phyloP scores from a whole-genome alignment of 2,329 filamentous ascomycete genomes.

The Arthrinium phaeospermum region DNA sequence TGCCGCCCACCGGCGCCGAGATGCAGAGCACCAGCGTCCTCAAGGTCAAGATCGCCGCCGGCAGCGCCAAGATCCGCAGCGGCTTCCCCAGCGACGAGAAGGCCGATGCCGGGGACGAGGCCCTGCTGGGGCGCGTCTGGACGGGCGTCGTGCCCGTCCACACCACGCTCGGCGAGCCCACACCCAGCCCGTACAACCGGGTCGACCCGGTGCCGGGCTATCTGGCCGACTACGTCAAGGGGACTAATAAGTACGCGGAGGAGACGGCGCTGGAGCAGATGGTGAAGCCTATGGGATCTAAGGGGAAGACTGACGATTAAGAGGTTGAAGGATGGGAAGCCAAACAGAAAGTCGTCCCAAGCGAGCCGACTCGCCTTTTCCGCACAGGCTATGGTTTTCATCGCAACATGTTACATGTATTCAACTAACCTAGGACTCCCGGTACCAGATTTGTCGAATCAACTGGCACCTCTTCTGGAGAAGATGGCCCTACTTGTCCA shows the following conservation, averaged over 20 bases:
- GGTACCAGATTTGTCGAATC: no score
- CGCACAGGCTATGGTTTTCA: no score
- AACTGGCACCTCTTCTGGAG: no score
- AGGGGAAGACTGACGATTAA: constrained; percentile 27
- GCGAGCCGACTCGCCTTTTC: no score
- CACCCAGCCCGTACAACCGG: constrained; percentile 64
- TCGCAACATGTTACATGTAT: no score
- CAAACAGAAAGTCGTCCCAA: no score
- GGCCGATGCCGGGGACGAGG: constrained; percentile 52
- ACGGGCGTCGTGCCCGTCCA: constrained; percentile 68
- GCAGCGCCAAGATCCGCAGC: constrained; percentile 75
- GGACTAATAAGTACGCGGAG: constrained; percentile 40
- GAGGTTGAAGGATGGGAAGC: no score
- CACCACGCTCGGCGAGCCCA: constrained; percentile 66
- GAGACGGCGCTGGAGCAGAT: constrained; percentile 33
- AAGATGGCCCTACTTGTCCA: no score
- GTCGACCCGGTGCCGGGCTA: constrained; percentile 66
- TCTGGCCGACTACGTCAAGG: constrained; percentile 52
- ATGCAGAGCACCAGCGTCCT: constrained; percentile 77
- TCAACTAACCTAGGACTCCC: no score
- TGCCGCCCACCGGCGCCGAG: constrained; percentile 75
- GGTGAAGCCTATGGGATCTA: constrained; percentile 28
- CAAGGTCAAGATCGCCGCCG: constrained; percentile 69
- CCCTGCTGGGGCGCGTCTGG: constrained; percentile 53
- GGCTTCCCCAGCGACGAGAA: constrained; percentile 66